phyloP scores from a whole-genome alignment of 148 eudicot species.

The Linanthus parryae region DNA sequence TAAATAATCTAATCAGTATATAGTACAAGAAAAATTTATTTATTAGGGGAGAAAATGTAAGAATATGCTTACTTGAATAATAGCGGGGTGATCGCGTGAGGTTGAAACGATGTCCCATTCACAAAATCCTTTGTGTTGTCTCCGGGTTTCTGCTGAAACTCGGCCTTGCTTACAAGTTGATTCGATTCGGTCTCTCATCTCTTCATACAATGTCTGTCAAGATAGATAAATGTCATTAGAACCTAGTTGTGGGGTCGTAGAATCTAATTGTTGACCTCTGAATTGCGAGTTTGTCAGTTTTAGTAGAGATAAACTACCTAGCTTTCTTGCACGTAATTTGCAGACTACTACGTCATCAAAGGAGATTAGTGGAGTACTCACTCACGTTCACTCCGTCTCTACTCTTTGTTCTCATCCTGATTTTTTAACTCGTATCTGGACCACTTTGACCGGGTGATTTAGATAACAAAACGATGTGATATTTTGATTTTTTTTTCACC shows the following conservation, averaged over 20 bases:
- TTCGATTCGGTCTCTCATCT: conserved; percentile 12
- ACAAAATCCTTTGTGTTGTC: conserved; percentile 15
- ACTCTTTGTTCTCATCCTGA: no score
- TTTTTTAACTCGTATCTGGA: no score
- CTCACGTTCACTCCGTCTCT: no score
- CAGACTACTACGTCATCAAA: no score
- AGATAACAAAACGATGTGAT: no score
- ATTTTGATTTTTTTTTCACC: no score
- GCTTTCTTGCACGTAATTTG: no score
- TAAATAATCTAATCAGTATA: not conserved
- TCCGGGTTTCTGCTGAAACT: conserved; percentile 7
- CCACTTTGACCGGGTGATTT: no score
- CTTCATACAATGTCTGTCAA: conserved; percentile 14
- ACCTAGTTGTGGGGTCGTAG: not conserved
- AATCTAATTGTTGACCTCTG: not conserved
- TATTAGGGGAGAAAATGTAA: no score
- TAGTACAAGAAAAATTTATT: not conserved
- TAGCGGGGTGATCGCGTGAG: conserved; percentile 14
- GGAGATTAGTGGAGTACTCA: no score
- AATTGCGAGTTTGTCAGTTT: no score
- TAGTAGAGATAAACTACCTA: no score
- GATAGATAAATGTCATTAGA: not conserved
- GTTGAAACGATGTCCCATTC: conserved; percentile 16
- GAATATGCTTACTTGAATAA: conserved; percentile 6
- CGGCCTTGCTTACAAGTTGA: not conserved